Evolutionary conservation across 345 rosid species (phyloP), one percentile per base, ranked within the genome.

Genomic region (Euphorbia lathyris): DNA sequence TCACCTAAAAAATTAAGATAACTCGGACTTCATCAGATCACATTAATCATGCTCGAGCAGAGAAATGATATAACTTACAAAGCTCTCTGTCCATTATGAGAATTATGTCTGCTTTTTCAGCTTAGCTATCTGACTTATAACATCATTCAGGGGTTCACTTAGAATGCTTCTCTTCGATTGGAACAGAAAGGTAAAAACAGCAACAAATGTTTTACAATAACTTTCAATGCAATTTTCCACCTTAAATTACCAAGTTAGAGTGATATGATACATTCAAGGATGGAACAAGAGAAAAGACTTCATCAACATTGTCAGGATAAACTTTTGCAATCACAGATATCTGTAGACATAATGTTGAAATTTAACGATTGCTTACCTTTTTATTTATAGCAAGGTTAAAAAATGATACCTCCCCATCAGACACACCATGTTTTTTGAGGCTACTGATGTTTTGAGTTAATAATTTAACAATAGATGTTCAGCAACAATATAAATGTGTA

Each of bases 261-360:
- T 61, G 20, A n/a, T n/a, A n/a, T n/a, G 20, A 64, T 87, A 91
- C 97, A 93, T 90, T 87, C 81, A 90, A 73, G 13, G 96, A 84
- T 36, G 90, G 96, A 65, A 88, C 73, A 72, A 92, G 86, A 56
- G 97, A 89, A 80, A 85, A 90, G 57, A 70, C 92, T 85, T 95
- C 97, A 63, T 95, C 96, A 32, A 53, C 67, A 25, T 78, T 82
- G 65, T 95, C 99, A 36, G 99, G 96, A 66, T 87, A 84, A 34
- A n/a, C n/a, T n/a, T n/a, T n/a, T n/a, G n/a, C n/a, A n/a, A n/a
- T n/a, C n/a, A n/a, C n/a, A n/a, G n/a, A 80, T 73, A 71, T 90
- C 88, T 19, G 86, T 96, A 66, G 40, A 40, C 69, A 79, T 71
- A 67, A 72, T 74, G 60, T 57, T 10, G 22, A 68, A 71, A 72